Percentiles rank a stretch among this genome's conserved stretches.
These are phyloP conservation scores for Arthroderma uncinatum DNA, from an alignment of 2,329 filamentous ascomycete genomes.

Conservation along the genomic window DNA sequence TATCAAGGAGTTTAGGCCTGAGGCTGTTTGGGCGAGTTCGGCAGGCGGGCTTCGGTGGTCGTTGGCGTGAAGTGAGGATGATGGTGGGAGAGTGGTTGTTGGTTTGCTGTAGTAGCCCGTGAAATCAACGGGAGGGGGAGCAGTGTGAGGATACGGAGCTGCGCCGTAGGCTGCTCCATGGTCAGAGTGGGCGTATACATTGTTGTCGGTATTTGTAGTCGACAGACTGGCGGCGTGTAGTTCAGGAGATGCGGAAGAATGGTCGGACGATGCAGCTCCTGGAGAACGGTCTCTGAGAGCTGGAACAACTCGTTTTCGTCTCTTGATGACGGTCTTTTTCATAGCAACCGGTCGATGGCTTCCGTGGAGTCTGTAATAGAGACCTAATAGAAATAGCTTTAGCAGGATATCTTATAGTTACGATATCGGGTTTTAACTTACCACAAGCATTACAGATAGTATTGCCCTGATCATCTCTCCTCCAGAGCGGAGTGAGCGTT, in stretches of 20 bases:
- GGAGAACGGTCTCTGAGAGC: slow-evolving; percentile 46
- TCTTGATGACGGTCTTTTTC: slow-evolving; percentile 97
- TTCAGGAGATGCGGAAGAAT: slow-evolving; percentile 35
- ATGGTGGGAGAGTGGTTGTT: slow-evolving; percentile 21
- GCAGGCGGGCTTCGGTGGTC: neutral
- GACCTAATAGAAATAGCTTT: slow-evolving; percentile 43
- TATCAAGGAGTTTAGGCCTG: slow-evolving; percentile 4
- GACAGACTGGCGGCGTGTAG: slow-evolving; percentile 25
- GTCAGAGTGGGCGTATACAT: slow-evolving; percentile 23
- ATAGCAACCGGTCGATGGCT: slow-evolving; percentile 90
- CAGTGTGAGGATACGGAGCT: slow-evolving; percentile 18
- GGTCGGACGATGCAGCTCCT: slow-evolving; percentile 32
- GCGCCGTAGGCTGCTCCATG: slow-evolving; percentile 14
- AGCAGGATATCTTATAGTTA: slow-evolving; percentile 8
- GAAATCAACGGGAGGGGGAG: slow-evolving; percentile 41
- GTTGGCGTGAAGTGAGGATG: slow-evolving; percentile 12
- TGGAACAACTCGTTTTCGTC: slow-evolving; percentile 86
- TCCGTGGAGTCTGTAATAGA: slow-evolving; percentile 94
- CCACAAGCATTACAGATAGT: slow-evolving; percentile 98
- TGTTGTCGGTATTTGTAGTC: slow-evolving; percentile 21
- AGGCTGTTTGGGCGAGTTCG: slow-evolving; percentile 12
- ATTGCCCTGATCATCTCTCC: slow-evolving; percentile 84
- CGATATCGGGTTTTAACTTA: slow-evolving; percentile 38
- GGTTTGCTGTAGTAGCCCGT: slow-evolving; percentile 34
- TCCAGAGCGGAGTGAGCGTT: slow-evolving; percentile 91